Evolutionary conservation across 2,329 filamentous ascomycete genomes (phyloP), one percentile per base, ranked within the genome.

Genomic region (Aspergillus sp.): DNA sequence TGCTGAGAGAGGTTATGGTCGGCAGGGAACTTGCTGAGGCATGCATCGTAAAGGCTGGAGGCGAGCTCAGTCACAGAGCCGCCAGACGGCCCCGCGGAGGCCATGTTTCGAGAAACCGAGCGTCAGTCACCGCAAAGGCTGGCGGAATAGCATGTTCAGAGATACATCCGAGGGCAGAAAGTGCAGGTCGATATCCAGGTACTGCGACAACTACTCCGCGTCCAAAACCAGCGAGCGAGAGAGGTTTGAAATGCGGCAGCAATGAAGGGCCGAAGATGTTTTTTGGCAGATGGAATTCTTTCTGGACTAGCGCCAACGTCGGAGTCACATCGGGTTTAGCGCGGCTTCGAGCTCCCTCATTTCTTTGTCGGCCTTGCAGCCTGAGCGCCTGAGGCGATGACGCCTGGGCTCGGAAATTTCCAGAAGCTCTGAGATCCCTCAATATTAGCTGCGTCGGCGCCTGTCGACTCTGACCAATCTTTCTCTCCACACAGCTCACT

Each of bases 1-100:
- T 78, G 69, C 61, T 81, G 79, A 51, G 75, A 76, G 64, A 80
- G 78, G 39, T 79, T 66, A 59, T 78, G 74, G 54, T 79, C 77
- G 26, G 71, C 56, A 30, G 74, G 65, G 57, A 72, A 75, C 48
- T 72, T 72, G 48, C 69, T 69, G 22, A 71, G 58, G 56, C 78
- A 81, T 62, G 72, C 73, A 45, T 76, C 72, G 67, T 81, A 81
- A 43, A 81, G 71, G 55, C 72, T 71, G 24, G 75, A 72, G 52
- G 77, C 77, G 55, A 79, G 73, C 61, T 76, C 73, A 65, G 62
- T 65, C 58, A 64, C 69, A 57, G 57, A 67, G 63, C 57, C 59
- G 60, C 62, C 57, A 52, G 69, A 66, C 51, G 71, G 62, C 59
- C 69, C 71, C 55, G 71, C 68, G 59, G 74, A 68, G 60, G 71